These are phyloP conservation scores for Apiospora marii DNA, from an alignment of 2,329 filamentous ascomycete genomes.

Conservation along the genomic window DNA sequence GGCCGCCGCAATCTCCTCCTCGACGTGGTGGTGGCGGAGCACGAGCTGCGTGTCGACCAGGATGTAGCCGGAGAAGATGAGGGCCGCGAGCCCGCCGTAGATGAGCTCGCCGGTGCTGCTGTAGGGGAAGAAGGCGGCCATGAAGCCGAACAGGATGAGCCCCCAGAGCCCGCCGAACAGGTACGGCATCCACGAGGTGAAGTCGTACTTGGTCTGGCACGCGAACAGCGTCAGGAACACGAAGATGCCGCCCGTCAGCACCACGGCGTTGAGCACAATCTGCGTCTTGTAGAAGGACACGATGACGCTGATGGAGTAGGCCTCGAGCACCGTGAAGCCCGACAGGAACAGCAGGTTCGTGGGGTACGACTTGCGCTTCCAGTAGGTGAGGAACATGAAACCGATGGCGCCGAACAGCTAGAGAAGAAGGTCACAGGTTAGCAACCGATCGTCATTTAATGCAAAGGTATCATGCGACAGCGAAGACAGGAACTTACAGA, in stretches of 20 bases:
- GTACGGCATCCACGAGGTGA: conserved; percentile 96
- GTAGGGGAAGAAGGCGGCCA: conserved; percentile 87
- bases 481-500: conserved; percentile 62
- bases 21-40: conserved; percentile 94
- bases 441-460: background rate
- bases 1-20: conserved; percentile 95
- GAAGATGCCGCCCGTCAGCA: conserved; percentile 87
- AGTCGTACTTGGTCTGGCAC: conserved; percentile 98
- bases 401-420: conserved; percentile 80
- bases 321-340: conserved; percentile 90
- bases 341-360: conserved; percentile 92
- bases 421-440: background rate
- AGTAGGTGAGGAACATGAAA: conserved; percentile 89
- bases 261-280: conserved; percentile 88
- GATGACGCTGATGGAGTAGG: conserved; percentile 91
- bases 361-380: conserved; percentile 95
- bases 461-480: background rate
- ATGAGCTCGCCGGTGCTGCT: conserved; percentile 83
- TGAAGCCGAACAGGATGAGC: conserved; percentile 90
- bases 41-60: conserved; percentile 96
- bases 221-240: conserved; percentile 85
- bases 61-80: conserved; percentile 95
- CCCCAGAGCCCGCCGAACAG: conserved; percentile 92
- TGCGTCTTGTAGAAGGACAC: conserved; percentile 86
- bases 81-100: conserved; percentile 81